phyloP scores from a whole-genome alignment of 768 basidiomycete species.

The Tulasnella sp. region DNA sequence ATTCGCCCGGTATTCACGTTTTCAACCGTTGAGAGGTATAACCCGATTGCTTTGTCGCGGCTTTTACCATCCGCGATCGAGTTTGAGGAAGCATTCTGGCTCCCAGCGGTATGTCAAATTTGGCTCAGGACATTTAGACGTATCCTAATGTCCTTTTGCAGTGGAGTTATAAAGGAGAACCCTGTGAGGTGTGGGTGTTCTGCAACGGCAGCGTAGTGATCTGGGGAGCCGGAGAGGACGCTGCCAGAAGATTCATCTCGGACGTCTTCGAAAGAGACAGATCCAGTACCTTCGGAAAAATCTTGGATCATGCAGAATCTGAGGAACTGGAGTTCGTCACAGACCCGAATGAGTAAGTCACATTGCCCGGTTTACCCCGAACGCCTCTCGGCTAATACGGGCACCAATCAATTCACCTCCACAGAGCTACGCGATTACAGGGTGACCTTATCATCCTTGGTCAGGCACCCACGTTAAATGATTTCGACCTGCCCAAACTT shows the following conservation, averaged over 20 bases:
- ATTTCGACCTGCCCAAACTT: conserved; percentile 43
- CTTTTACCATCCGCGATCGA: conserved; percentile 53
- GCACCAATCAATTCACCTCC: conserved; percentile 26
- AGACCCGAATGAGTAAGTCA: conserved; percentile 77
- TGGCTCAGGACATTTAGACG: conserved; percentile 39
- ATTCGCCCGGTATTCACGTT: conserved; percentile 80
- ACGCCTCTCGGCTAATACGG: neutral
- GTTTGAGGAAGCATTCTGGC: conserved; percentile 72
- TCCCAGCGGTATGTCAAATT: conserved; percentile 48
- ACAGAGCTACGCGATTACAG: conserved; percentile 78
- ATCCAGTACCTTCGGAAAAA: conserved; percentile 56
- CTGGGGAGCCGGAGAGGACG: conserved; percentile 79
- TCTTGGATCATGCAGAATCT: conserved; percentile 67
- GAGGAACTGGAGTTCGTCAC: conserved; percentile 92
- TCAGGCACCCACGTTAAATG: conserved; percentile 55
- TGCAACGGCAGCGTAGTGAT: conserved; percentile 84
- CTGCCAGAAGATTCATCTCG: conserved; percentile 62
- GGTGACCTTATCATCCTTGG: conserved; percentile 92
- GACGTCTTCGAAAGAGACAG: conserved; percentile 52
- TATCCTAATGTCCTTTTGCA: neutral
- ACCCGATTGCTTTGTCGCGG: conserved; percentile 58
- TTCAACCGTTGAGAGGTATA: conserved; percentile 80
- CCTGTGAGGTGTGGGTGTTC: conserved; percentile 85
- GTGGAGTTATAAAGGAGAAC: conserved; percentile 38
- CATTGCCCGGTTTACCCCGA: neutral